These are phyloP conservation scores for Pseudozyma sp. DNA, from an alignment of 1,284 basidiomycete species.

Conservation along the genomic window DNA sequence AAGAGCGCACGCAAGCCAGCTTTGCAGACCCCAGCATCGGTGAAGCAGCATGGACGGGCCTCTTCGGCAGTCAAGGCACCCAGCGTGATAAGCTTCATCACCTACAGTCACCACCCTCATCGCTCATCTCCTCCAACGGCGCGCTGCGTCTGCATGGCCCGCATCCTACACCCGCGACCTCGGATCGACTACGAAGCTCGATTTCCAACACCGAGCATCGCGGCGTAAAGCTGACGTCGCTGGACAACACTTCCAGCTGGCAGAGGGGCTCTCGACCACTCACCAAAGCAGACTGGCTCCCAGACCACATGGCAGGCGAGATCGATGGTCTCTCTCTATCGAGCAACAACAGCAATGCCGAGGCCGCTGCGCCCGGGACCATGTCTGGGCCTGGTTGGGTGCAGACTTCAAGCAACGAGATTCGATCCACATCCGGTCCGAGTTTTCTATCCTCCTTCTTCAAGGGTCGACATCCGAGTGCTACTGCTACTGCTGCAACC, in stretches of 20 bases:
- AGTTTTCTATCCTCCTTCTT: constrained; percentile 43
- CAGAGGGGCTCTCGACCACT: constrained; percentile 19
- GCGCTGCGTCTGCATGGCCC: constrained; percentile 16
- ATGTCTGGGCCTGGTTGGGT: constrained; percentile 43
- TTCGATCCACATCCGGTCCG: constrained; percentile 19
- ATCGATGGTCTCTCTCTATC: constrained; percentile 8
- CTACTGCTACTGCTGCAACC: not conserved
- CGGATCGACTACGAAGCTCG: constrained; percentile 17
- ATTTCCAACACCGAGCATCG: constrained; percentile 31
- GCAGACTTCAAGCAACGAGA: constrained; percentile 38
- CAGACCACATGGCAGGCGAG: constrained; percentile 12
- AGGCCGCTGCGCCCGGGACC: not conserved
- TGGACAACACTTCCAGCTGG: constrained; percentile 23
- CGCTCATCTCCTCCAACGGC: constrained; percentile 24
- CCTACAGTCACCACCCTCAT: constrained; percentile 26
- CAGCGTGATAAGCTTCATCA: constrained; percentile 34
- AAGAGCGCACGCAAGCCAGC: constrained; percentile 21
- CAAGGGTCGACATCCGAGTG: constrained; percentile 33
- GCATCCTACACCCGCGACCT: constrained; percentile 21
- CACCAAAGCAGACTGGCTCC: constrained; percentile 36
- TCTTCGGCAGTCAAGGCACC: constrained; percentile 43
- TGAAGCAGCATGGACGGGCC: constrained; percentile 20
- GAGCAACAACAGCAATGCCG: not conserved
- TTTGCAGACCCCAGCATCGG: constrained; percentile 22
- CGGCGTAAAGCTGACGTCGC: constrained; percentile 21